Evolutionary conservation across 345 rosid species (phyloP).

Genomic region (Eucalyptus coolabah): DNA sequence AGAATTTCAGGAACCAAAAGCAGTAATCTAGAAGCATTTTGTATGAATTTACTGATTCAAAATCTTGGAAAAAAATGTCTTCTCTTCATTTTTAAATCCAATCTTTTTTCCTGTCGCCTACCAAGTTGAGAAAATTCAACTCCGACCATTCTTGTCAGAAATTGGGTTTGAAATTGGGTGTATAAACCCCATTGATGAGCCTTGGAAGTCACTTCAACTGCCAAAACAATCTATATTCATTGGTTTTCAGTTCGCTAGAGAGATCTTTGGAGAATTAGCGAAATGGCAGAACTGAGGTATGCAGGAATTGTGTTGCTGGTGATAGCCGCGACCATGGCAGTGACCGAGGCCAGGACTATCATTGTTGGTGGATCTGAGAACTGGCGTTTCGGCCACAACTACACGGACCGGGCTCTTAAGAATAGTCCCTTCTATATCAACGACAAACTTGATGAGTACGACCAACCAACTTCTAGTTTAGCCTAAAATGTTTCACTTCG

Average conservation of each 20-base stretch:
- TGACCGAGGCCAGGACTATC: conserved; percentile 1
- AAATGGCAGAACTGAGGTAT: not conserved
- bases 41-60: not conserved
- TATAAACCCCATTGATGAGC: not conserved
- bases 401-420: conserved; percentile 1
- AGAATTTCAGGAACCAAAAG: not conserved
- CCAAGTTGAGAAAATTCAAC: not conserved
- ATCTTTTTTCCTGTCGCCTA: not conserved
- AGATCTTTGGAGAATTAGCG: not conserved
- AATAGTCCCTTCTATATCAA: conserved; percentile 2
- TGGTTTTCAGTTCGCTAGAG: not conserved
- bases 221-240: not conserved
- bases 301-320: not conserved
- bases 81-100: not conserved
- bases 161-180: not conserved
- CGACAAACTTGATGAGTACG: not conserved
- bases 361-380: conserved; percentile 2
- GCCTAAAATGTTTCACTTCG: not conserved
- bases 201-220: not conserved
- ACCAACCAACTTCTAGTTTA: not conserved
- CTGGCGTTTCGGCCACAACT: conserved; percentile 6
- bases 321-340: not conserved
- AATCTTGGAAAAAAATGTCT: not conserved
- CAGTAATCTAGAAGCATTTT: not conserved
- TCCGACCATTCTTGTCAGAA: not conserved